Evolutionary conservation across 208 protist species (phyloP).

Genomic region (Leishmania major): DNA sequence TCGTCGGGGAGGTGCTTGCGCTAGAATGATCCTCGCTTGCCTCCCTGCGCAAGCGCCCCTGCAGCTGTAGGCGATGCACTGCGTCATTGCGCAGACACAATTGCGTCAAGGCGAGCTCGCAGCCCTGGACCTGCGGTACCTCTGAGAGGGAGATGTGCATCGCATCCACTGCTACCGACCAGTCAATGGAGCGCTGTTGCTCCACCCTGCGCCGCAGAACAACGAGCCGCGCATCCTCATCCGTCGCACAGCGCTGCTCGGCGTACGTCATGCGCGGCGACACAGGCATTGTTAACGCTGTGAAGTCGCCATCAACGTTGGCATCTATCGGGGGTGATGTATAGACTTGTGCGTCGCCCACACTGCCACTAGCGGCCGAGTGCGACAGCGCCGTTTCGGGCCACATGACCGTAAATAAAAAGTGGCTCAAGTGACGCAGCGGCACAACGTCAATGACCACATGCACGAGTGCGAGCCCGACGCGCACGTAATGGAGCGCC

Average conservation of each 20-base stretch:
- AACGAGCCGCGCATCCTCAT: slow-evolving; percentile 15
- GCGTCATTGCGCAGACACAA: slow-evolving; percentile 22
- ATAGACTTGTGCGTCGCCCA: neutral
- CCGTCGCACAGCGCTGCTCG: slow-evolving; percentile 22
- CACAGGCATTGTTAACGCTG: slow-evolving; percentile 11
- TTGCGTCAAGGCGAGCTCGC: slow-evolving; percentile 14
- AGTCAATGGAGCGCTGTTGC: slow-evolving; percentile 28
- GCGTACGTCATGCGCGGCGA: slow-evolving; percentile 5
- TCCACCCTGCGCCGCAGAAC: slow-evolving; percentile 27
- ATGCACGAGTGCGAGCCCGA: slow-evolving; percentile 11
- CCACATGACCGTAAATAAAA: slow-evolving; percentile 32
- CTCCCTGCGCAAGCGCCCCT: slow-evolving; percentile 14
- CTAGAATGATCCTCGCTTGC: neutral
- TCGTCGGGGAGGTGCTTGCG: neutral
- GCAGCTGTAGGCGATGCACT: slow-evolving; percentile 17
- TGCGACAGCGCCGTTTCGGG: neutral
- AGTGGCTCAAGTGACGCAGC: slow-evolving; percentile 22
- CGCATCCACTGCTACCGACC: slow-evolving; percentile 23
- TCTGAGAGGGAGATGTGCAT: slow-evolving; percentile 24
- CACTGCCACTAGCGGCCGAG: neutral
- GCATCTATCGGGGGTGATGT: neutral
- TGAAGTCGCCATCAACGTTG: slow-evolving; percentile 11
- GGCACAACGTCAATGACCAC: slow-evolving; percentile 26
- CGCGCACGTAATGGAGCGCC: slow-evolving; percentile 14
- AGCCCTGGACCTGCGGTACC: slow-evolving; percentile 27